Evolutionary conservation across 2,329 filamentous ascomycete genomes (phyloP).

Genomic region (Xylaria sp.): DNA sequence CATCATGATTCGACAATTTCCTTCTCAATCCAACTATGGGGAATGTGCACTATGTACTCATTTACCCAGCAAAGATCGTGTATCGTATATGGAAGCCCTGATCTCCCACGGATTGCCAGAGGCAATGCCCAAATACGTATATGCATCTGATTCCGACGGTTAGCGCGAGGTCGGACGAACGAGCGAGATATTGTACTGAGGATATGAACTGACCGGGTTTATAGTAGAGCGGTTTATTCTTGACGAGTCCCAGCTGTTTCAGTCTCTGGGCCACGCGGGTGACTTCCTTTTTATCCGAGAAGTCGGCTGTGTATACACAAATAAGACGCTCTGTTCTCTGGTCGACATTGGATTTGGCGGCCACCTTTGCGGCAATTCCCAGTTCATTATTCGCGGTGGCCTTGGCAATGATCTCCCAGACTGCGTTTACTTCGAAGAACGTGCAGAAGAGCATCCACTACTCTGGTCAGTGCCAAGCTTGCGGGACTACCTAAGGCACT

Average conservation of each 20-base stretch:
- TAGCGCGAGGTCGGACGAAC: neutral
- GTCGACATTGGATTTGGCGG: constrained; percentile 57
- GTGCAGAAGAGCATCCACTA: constrained; percentile 76
- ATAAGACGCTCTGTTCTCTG: constrained; percentile 61
- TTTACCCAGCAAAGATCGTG: constrained; percentile 47
- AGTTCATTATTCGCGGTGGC: constrained; percentile 72
- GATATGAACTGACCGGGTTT: constrained; percentile 68
- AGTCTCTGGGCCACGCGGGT: constrained; percentile 68
- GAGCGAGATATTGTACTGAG: neutral
- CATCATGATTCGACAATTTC: neutral
- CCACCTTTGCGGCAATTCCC: constrained; percentile 75
- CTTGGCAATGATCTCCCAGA: constrained; percentile 70
- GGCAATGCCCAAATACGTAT: constrained; percentile 68
- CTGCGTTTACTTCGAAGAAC: constrained; percentile 58
- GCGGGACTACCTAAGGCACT: neutral
- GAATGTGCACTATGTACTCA: constrained; percentile 8
- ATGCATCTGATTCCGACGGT: constrained; percentile 59
- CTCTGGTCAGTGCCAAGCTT: constrained; percentile 5
- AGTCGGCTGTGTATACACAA: constrained; percentile 80
- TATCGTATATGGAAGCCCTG: constrained; percentile 62
- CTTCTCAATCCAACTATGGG: constrained; percentile 15
- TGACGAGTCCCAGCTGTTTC: constrained; percentile 65
- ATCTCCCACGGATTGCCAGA: constrained; percentile 67
- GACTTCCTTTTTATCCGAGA: constrained; percentile 71
- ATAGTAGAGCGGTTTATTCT: constrained; percentile 69